phyloP scores from a whole-genome alignment of 164 flowering plant genomes.

The Paratinospora sagittata region DNA sequence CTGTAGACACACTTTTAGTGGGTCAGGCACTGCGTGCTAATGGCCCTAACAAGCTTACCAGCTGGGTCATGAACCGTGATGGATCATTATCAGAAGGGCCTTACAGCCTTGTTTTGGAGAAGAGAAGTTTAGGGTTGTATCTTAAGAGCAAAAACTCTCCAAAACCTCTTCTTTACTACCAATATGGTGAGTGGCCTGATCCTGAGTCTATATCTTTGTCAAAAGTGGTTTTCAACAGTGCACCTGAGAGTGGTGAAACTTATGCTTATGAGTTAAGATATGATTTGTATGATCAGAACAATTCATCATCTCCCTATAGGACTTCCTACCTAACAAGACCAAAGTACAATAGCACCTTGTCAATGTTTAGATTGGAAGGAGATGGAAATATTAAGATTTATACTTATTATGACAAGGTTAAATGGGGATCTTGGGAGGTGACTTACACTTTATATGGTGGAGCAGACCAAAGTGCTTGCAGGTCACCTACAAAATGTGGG shows the following conservation, averaged over 20 bases:
- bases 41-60: conserved; percentile 23
- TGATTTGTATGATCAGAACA: neutral
- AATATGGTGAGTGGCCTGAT: no score
- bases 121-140: conserved; percentile 23
- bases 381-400: conserved; percentile 45
- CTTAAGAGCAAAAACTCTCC: conserved; percentile 20
- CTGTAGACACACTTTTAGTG: conserved; percentile 31
- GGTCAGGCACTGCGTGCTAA: conserved; percentile 19
- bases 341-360: conserved; percentile 35
- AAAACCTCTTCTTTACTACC: conserved; percentile 22
- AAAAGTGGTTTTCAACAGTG: conserved; percentile 13
- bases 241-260: conserved; percentile 15
- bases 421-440: conserved; percentile 33
- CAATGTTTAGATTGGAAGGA: conserved; percentile 30
- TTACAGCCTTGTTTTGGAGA: conserved; percentile 28
- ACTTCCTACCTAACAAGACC: conserved; percentile 24
- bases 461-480: conserved; percentile 7
- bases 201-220: no score
- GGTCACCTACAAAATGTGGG: conserved; percentile 30
- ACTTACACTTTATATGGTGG: conserved; percentile 31
- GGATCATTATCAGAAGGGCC: conserved; percentile 23
- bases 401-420: conserved; percentile 29
- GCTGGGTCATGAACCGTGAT: conserved; percentile 17
- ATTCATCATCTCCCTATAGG: conserved; percentile 11
- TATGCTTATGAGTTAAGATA: conserved; percentile 22